Evolutionary conservation across 257 asterid species (phyloP).

Genomic region (Eucommia ulmoides): DNA sequence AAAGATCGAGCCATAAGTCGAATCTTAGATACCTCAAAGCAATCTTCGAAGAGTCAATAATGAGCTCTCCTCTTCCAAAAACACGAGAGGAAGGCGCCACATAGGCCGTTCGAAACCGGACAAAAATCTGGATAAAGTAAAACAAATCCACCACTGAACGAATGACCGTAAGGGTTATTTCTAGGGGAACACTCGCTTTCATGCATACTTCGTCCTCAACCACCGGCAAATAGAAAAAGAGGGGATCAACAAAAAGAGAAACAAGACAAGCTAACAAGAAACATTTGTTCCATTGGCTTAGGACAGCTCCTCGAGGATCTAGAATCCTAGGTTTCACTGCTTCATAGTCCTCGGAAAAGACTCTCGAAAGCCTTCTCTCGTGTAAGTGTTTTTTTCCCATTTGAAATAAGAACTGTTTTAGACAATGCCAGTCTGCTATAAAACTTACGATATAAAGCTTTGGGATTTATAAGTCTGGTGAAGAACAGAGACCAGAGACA

Average conservation of each 20-base stretch:
- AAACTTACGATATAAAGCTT: too few species aligned
- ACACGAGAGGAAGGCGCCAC: slow-evolving; percentile 67
- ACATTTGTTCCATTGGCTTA: slow-evolving; percentile 43
- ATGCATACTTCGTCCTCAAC: slow-evolving; percentile 35
- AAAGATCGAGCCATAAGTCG: slow-evolving; percentile 39
- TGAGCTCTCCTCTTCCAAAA: slow-evolving; percentile 64
- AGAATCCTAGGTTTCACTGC: slow-evolving; percentile 35
- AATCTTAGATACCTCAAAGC: slow-evolving; percentile 38
- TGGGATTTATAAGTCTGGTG: too few species aligned
- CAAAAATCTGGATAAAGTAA: slow-evolving; percentile 33
- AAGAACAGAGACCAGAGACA: too few species aligned
- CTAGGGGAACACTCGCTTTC: slow-evolving; percentile 32
- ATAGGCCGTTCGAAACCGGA: slow-evolving; percentile 49
- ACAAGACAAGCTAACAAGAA: slow-evolving; percentile 39
- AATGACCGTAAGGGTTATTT: slow-evolving; percentile 33
- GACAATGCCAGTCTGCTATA: too few species aligned
- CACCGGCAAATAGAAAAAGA: slow-evolving; percentile 50
- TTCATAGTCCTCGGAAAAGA: slow-evolving; percentile 54
- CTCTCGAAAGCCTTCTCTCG: slow-evolving; percentile 44
- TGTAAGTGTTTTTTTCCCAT: slow-evolving; percentile 5
- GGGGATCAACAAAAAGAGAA: slow-evolving; percentile 54
- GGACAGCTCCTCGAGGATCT: slow-evolving; percentile 44
- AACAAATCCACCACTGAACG: slow-evolving; percentile 39
- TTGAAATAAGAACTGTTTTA: too few species aligned
- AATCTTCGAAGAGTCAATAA: slow-evolving; percentile 42